These are phyloP conservation scores for Leccinum rimulosum DNA, from an alignment of 768 basidiomycete species.

Conservation along the genomic window DNA sequence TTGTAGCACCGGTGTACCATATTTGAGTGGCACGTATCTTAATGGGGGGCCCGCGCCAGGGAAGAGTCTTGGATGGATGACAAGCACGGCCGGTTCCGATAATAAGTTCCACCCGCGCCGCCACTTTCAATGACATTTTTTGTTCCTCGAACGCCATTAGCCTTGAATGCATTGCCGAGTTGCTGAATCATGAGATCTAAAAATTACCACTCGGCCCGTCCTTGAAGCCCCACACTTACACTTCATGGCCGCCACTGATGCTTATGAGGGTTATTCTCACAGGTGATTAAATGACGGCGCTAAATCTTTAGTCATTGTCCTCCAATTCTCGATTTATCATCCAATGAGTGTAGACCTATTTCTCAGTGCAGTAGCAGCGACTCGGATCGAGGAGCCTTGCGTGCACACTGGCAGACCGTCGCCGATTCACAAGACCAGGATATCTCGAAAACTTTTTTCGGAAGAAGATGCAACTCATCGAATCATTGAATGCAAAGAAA, in stretches of 20 bases:
- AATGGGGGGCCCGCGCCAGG: background rate
- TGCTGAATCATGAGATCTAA: background rate
- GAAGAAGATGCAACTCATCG: too few relatives aligned
- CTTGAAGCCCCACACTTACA: background rate
- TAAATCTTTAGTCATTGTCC: background rate
- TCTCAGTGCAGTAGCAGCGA: background rate
- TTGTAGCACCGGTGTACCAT: background rate
- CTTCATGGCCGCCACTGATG: slow-evolving; percentile 3
- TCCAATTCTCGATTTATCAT: background rate
- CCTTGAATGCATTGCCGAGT: background rate
- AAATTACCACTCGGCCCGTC: background rate
- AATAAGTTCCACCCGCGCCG: slow-evolving; percentile 7
- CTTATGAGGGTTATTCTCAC: slow-evolving; percentile 2
- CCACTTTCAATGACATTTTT: background rate
- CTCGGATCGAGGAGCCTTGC: too few relatives aligned
- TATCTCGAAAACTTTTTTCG: too few relatives aligned
- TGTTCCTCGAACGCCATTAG: background rate
- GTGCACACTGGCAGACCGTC: too few relatives aligned
- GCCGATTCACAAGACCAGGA: too few relatives aligned
- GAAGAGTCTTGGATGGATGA: background rate
- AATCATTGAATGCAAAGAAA: too few relatives aligned
- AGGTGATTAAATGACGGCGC: background rate
- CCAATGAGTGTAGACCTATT: background rate
- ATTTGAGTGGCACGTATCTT: background rate
- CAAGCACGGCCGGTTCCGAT: background rate